Evolutionary conservation across 352 stramenopile species (phyloP).

Genomic region (Globisporangium recalcitrans): DNA sequence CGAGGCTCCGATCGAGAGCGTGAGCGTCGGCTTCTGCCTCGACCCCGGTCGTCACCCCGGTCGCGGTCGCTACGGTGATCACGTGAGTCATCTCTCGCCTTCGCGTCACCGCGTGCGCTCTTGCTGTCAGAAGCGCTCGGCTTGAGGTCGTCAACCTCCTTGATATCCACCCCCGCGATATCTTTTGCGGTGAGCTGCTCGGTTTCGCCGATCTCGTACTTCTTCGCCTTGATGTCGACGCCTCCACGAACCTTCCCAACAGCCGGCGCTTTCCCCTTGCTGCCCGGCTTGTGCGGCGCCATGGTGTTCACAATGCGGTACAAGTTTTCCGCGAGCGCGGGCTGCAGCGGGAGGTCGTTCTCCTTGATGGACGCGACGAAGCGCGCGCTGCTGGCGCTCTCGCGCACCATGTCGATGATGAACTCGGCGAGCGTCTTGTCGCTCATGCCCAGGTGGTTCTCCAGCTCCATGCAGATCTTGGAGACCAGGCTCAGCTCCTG

Average conservation of each 20-base stretch:
- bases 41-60: constrained; percentile 23
- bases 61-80: constrained; percentile 7
- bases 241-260: neutral
- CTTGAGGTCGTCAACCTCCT: constrained; percentile 19
- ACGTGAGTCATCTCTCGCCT: neutral
- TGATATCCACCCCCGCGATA: constrained; percentile 39
- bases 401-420: constrained; percentile 88
- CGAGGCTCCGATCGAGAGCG: constrained; percentile 29
- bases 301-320: constrained; percentile 82
- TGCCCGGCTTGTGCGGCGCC: constrained; percentile 40
- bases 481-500: constrained; percentile 85
- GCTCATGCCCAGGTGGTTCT: constrained; percentile 92
- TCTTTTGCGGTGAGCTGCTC: constrained; percentile 64
- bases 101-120: neutral
- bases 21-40: constrained; percentile 26
- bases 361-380: constrained; percentile 61
- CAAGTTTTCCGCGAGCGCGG: constrained; percentile 64
- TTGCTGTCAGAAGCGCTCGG: constrained; percentile 3
- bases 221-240: constrained; percentile 17
- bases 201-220: constrained; percentile 47
- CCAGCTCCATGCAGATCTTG: constrained; percentile 85
- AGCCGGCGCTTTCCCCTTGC: constrained; percentile 4
- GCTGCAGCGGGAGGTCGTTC: constrained; percentile 57
- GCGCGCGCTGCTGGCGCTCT: constrained; percentile 51
- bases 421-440: constrained; percentile 97